These are phyloP conservation scores for Penicillium decumbens DNA, from an alignment of 2,329 filamentous ascomycete genomes.

Conservation along the genomic window DNA sequence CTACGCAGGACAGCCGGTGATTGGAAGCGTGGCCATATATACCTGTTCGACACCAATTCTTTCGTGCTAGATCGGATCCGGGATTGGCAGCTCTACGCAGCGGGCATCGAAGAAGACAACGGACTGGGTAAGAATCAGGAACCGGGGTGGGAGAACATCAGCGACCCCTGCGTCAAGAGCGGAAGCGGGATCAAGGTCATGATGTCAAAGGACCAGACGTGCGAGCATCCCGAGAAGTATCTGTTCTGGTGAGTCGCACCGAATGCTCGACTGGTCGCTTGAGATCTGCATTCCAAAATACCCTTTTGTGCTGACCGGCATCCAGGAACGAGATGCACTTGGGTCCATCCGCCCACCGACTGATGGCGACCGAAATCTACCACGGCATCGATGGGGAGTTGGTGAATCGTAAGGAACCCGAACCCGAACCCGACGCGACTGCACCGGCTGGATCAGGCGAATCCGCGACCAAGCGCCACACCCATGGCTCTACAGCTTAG, in stretches of 20 bases:
- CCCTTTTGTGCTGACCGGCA: conserved; percentile 6
- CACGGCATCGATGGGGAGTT: conserved; percentile 34
- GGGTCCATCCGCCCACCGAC: conserved; percentile 35
- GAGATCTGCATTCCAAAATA: conserved; percentile 9
- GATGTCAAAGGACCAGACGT: conserved; percentile 28
- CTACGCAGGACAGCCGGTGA: conserved; percentile 27
- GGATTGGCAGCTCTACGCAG: conserved; percentile 35
- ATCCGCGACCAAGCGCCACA: conserved; percentile 12
- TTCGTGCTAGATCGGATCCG: conserved; percentile 39
- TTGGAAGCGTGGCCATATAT: conserved; percentile 35
- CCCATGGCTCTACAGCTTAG: conserved; percentile 21
- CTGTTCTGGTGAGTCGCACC: conserved; percentile 38
- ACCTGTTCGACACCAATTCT: conserved; percentile 39
- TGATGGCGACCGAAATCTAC: conserved; percentile 38
- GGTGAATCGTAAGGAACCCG: conserved; percentile 16
- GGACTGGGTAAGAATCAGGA: conserved; percentile 32
- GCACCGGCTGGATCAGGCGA: not conserved
- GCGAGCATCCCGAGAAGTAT: conserved; percentile 36
- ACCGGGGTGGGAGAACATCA: conserved; percentile 37
- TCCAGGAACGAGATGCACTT: conserved; percentile 42
- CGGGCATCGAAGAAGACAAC: conserved; percentile 33
- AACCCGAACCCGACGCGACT: not conserved
- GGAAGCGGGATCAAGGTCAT: conserved; percentile 26
- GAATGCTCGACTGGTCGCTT: conserved; percentile 1
- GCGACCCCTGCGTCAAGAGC: conserved; percentile 32